phyloP scores from a whole-genome alignment of 2,329 filamentous ascomycete species.

The Monilinia fructicola region DNA sequence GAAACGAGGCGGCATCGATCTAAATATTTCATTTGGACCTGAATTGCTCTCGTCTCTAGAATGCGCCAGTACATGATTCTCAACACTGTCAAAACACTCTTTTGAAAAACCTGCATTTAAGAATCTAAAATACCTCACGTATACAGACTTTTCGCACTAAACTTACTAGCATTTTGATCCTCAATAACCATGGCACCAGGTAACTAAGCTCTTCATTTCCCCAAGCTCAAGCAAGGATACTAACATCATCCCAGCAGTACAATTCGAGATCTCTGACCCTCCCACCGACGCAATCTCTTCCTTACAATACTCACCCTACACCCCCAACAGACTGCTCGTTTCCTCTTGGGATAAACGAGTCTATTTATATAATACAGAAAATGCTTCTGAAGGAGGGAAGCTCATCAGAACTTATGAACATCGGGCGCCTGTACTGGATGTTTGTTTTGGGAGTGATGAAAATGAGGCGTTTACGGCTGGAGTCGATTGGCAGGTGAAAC shows the following conservation, averaged over 20 bases:
- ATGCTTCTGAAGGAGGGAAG: slow-evolving; percentile 51
- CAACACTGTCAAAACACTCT: background rate
- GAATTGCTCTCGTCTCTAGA: background rate
- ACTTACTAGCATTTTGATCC: background rate
- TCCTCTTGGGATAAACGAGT: slow-evolving; percentile 93
- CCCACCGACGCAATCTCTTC: slow-evolving; percentile 86
- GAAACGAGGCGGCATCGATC: slow-evolving; percentile 11
- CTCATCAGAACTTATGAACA: slow-evolving; percentile 75
- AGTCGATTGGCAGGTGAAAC: slow-evolving; percentile 82
- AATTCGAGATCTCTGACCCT: slow-evolving; percentile 80
- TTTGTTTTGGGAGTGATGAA: slow-evolving; percentile 83
- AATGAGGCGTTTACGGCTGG: slow-evolving; percentile 83
- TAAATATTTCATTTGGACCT: slow-evolving; percentile 20
- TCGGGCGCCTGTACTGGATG: slow-evolving; percentile 81
- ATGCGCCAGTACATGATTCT: background rate
- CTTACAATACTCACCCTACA: slow-evolving; percentile 77
- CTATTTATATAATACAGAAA: slow-evolving; percentile 78
- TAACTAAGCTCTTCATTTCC: slow-evolving; percentile 34
- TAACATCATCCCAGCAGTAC: slow-evolving; percentile 51
- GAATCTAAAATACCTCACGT: too few relatives aligned
- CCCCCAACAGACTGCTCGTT: slow-evolving; percentile 76
- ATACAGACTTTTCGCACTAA: background rate
- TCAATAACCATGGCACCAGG: slow-evolving; percentile 36
- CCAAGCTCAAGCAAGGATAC: slow-evolving; percentile 21
- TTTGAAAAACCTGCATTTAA: background rate